Evolutionary conservation across 192 early-diverging fungal genomes (phyloP).

Genomic region (Gryganskiella cystojenkinii): DNA sequence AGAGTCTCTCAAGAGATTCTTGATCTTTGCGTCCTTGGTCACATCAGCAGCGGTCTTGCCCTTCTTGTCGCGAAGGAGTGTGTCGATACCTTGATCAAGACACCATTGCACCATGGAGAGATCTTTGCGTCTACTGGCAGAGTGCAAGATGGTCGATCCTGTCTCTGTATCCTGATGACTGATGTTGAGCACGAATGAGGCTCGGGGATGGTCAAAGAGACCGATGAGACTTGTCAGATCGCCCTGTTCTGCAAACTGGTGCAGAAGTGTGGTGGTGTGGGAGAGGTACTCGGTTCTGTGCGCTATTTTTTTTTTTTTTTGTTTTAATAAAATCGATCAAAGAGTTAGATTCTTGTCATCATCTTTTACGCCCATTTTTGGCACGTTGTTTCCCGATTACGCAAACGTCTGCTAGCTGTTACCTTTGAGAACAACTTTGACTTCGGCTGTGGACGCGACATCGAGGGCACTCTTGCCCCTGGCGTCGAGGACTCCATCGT

Average conservation of each 20-base stretch:
- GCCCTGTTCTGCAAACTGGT: constrained; percentile 56
- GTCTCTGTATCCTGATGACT: constrained; percentile 71
- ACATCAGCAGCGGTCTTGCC: constrained; percentile 70
- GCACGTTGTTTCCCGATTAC: no score
- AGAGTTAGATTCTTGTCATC: no score
- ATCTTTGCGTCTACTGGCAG: constrained; percentile 71
- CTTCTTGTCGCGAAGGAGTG: constrained; percentile 72
- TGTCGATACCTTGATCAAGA: constrained; percentile 80
- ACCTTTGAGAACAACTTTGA: constrained; percentile 66
- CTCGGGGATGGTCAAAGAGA: constrained; percentile 64
- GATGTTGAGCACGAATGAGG: constrained; percentile 71
- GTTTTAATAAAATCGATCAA: not conserved
- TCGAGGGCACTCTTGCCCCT: constrained; percentile 71
- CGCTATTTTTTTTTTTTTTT: constrained; percentile 20
- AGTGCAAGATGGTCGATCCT: constrained; percentile 76
- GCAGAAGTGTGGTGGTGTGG: constrained; percentile 58
- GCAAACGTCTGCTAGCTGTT: no score
- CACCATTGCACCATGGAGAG: constrained; percentile 76
- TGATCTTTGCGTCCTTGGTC: constrained; percentile 61
- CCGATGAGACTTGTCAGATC: constrained; percentile 50
- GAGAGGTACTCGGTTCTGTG: constrained; percentile 65
- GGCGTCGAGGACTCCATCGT: constrained; percentile 73
- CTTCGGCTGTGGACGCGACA: constrained; percentile 57
- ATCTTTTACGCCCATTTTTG: no score
- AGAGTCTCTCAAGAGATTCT: constrained; percentile 57